Evolutionary conservation across 495 filamentous ascomycete species (phyloP), one percentile per base, ranked within the genome.

Genomic region (Pyrenula massariospora): DNA sequence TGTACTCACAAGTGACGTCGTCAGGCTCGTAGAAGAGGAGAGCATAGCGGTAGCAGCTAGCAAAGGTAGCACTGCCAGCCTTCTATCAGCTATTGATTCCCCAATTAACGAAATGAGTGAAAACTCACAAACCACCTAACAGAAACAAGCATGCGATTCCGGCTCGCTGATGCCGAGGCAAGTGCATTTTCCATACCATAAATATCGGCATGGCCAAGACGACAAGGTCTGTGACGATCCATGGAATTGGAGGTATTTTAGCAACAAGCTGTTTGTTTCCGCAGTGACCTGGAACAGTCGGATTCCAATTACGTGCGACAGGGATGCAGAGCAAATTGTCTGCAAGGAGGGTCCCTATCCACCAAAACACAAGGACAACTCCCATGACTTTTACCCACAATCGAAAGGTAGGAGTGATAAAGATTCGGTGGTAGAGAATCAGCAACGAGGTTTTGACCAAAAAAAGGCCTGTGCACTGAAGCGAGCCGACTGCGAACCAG

Each of bases 401-500:
- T 21, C 21, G 22, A 1, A 52, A n/a, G 2, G 12, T 20, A 15
- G 31, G 8, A 15, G 31, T 42, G 31, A 42, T 42, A 15, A 42
- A 42, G 15, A 42, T 42, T 15, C 31, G 31, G 31, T 42, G 15
- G 31, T 42, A 42, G 31, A 42, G 31, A 8, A 42, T 42, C 31
- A 42, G 15, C 31, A 42, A 42, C 8, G 31, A 42, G 5, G 15
- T 42, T 15, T 42, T 42, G 8, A 15, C 15, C 15, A 42, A 15
- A 42, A 42, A 25, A 11, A 2, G 1, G 19, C 25, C 22, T 53
- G 59, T 61, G 11, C 54, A 59, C 31, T 61, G 53, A 3, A 59
- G 48, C 11, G 50, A 51, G 48, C 59, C 59, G n/a, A 57, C 54
- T 19, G 59, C 56, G 22, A 56, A 61, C 57, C 57, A 59, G 22